These are phyloP conservation scores for Leptographium procerum DNA, from an alignment of 2,329 filamentous ascomycete species.

Conservation along the genomic window DNA sequence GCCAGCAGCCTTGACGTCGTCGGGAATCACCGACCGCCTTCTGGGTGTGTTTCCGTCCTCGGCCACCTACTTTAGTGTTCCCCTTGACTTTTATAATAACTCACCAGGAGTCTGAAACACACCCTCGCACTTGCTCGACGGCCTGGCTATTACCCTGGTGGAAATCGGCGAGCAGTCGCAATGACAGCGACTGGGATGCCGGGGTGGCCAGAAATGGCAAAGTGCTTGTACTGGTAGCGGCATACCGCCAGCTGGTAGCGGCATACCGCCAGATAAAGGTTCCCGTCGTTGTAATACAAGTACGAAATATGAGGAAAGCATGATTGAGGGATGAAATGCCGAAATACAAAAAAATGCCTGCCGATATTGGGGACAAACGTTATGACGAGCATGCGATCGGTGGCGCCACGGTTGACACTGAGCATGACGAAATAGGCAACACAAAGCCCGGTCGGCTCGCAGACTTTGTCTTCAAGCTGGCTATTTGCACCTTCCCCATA, in stretches of 20 bases:
- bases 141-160: neutral
- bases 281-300: too few relatives aligned
- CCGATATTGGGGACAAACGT: neutral
- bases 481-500: neutral
- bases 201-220: neutral
- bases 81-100: neutral
- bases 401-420: neutral
- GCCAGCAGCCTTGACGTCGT: neutral
- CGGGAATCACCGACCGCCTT: neutral
- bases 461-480: neutral
- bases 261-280: neutral
- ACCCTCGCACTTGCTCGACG: neutral
- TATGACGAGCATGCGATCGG: neutral
- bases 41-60: neutral
- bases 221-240: neutral
- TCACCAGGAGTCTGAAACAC: neutral
- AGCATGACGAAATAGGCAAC: neutral
- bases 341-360: neutral
- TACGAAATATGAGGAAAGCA: too few relatives aligned
- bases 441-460: neutral
- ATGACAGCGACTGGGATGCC: neutral
- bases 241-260: neutral
- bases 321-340: too few relatives aligned
- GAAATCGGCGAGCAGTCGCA: neutral
- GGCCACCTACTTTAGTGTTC: neutral